Evolutionary conservation across 768 basidiomycete species (phyloP).

Genomic region (Panellus pusillus): DNA sequence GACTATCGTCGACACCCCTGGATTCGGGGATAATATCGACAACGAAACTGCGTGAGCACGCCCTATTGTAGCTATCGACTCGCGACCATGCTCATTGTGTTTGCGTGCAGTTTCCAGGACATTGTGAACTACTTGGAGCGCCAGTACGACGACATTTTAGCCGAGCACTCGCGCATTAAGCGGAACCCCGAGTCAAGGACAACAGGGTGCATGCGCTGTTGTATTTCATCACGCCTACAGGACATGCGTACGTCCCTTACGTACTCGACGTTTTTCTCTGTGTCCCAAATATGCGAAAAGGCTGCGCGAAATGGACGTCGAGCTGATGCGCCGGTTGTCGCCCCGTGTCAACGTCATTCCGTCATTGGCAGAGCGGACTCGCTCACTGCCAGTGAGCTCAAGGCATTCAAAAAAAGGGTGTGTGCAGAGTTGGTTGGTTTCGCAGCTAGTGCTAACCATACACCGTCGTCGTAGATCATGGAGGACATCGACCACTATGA

Average conservation of each 20-base stretch:
- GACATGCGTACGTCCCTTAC: too few species aligned
- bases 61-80: too few species aligned
- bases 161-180: constrained; percentile 86
- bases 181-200: constrained; percentile 89
- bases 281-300: too few species aligned
- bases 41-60: constrained; percentile 90
- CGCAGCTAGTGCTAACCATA: too few species aligned
- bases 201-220: constrained; percentile 85
- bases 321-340: constrained; percentile 86
- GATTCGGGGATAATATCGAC: constrained; percentile 89
- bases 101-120: too few species aligned
- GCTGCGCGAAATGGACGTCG: constrained; percentile 92
- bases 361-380: constrained; percentile 85
- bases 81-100: too few species aligned
- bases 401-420: constrained; percentile 88
- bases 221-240: constrained; percentile 90
- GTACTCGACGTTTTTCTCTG: too few species aligned
- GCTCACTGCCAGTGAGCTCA: too few species aligned
- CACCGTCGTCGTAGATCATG: constrained; percentile 90
- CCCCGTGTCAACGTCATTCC: constrained; percentile 94
- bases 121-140: constrained; percentile 86
- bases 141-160: constrained; percentile 91
- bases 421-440: too few species aligned
- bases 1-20: constrained; percentile 90
- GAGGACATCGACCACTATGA: constrained; percentile 90